These are phyloP conservation scores for Mycena amicta DNA, from an alignment of 768 basidiomycete species.

Conservation along the genomic window DNA sequence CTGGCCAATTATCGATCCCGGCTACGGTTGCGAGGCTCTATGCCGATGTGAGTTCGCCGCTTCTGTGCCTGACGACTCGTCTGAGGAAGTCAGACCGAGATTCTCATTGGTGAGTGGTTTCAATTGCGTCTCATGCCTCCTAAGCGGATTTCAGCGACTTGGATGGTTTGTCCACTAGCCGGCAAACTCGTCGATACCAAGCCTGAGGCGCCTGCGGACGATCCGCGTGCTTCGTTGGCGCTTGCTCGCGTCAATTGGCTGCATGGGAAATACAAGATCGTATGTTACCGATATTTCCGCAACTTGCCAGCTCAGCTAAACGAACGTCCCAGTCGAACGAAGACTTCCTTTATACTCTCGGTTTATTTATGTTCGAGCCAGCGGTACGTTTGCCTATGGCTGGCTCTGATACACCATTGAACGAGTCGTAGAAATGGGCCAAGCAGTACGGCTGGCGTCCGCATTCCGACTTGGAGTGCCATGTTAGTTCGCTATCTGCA, in stretches of 20 bases:
- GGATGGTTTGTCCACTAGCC: conserved; percentile 35
- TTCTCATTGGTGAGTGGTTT: conserved; percentile 41
- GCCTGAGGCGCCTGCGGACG: conserved; percentile 29
- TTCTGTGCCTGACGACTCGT: not conserved
- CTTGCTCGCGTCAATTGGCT: conserved; percentile 45
- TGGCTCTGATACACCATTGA: not conserved
- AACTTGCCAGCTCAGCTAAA: not conserved
- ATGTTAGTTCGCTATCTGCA: too few species aligned
- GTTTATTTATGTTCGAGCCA: conserved; percentile 42
- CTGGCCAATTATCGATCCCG: conserved; percentile 40
- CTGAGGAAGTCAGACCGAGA: conserved; percentile 39
- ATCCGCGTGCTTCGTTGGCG: conserved; percentile 44
- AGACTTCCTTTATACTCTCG: conserved; percentile 45
- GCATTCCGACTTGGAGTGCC: conserved; percentile 45
- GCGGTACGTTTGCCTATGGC: conserved; percentile 26
- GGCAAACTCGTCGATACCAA: conserved; percentile 20
- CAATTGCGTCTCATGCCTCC: too few species aligned
- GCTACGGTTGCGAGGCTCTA: conserved; percentile 45
- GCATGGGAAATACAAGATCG: conserved; percentile 45
- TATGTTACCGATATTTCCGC: too few species aligned
- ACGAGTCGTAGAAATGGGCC: conserved; percentile 38
- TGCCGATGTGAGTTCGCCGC: conserved; percentile 44
- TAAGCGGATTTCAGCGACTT: conserved; percentile 33
- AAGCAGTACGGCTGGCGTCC: conserved; percentile 46
- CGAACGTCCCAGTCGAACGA: conserved; percentile 34